phyloP scores from a whole-genome alignment of 345 rosid genomes.

The rapeseed (Brassica napus) region DNA sequence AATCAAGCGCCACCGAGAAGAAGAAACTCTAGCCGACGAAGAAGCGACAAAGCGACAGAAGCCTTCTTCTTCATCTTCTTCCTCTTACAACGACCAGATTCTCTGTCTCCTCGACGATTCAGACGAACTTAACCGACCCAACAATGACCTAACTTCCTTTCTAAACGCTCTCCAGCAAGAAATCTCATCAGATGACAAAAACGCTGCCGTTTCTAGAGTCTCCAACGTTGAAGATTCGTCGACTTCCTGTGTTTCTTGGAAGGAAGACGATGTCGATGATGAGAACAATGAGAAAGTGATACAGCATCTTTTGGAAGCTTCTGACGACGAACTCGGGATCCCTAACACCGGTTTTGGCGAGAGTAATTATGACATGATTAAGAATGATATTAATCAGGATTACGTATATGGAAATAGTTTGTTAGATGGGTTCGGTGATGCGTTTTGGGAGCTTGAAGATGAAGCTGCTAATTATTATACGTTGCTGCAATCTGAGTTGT shows the following conservation, averaged over 20 bases:
- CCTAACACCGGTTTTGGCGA: conserved; percentile 47
- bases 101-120: conserved; percentile 67
- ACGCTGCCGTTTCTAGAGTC: not conserved
- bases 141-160: conserved; percentile 55
- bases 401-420: conserved; percentile 33
- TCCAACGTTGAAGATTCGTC: conserved; percentile 23
- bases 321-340: conserved; percentile 88
- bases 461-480: conserved; percentile 66
- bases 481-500: conserved; percentile 61
- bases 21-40: conserved; percentile 41
- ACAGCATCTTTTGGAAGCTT: conserved; percentile 75
- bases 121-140: conserved; percentile 55
- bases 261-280: conserved; percentile 37
- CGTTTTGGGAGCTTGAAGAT: conserved; percentile 81
- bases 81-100: conserved; percentile 45
- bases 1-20: conserved; percentile 60
- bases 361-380: conserved; percentile 26
- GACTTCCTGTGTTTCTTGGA: conserved; percentile 25
- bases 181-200: conserved; percentile 41
- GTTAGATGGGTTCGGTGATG: conserved; percentile 49
- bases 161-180: conserved; percentile 62
- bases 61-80: conserved; percentile 7
- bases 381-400: not conserved
- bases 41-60: conserved; percentile 51
- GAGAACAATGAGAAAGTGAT: conserved; percentile 58